Percentiles rank a stretch among this genome's conserved stretches.
These are phyloP conservation scores for Vitellaria paradoxa DNA, from an alignment of 179 eudicot species.

Conservation along the genomic window DNA sequence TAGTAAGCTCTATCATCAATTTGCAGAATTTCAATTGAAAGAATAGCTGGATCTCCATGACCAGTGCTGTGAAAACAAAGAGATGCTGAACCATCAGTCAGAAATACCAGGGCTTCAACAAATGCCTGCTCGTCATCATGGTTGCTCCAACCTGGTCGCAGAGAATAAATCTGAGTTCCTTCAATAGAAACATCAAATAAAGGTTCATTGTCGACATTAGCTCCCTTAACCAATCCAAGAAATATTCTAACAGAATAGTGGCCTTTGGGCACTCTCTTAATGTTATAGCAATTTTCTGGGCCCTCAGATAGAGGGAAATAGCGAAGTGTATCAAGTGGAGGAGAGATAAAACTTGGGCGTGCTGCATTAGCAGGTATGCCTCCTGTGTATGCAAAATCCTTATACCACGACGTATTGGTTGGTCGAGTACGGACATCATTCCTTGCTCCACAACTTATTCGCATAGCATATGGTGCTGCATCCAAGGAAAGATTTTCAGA, in stretches of 20 bases:
- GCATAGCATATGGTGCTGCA: constrained; percentile 83
- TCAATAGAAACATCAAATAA: constrained; percentile 84
- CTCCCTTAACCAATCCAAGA: constrained; percentile 68
- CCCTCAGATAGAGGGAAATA: constrained; percentile 91
- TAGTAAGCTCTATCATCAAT: constrained; percentile 70
- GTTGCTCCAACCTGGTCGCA: constrained; percentile 85
- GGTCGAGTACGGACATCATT: constrained; percentile 54
- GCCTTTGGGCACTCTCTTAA: constrained; percentile 72
- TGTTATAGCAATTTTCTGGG: constrained; percentile 86
- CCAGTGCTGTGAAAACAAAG: constrained; percentile 98
- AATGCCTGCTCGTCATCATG: constrained; percentile 71
- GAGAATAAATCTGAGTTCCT: constrained; percentile 75
- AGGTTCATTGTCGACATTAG: constrained; percentile 85
- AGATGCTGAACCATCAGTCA: constrained; percentile 61
- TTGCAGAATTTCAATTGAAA: constrained; percentile 90
- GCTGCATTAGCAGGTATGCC: constrained; percentile 80
- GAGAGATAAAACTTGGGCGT: constrained; percentile 79
- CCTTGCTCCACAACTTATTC: constrained; percentile 96
- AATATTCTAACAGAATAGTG: constrained; percentile 80
- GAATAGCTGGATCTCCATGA: constrained; percentile 92
- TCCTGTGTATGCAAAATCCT: constrained; percentile 90
- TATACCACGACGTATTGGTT: constrained; percentile 80
- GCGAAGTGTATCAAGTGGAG: constrained; percentile 71
- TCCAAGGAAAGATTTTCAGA: not conserved
- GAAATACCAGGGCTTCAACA: constrained; percentile 75